Evolutionary conservation across 2,329 filamentous ascomycete species (phyloP), one percentile per base, ranked within the genome.

Genomic region (Fusarium mexicanum): DNA sequence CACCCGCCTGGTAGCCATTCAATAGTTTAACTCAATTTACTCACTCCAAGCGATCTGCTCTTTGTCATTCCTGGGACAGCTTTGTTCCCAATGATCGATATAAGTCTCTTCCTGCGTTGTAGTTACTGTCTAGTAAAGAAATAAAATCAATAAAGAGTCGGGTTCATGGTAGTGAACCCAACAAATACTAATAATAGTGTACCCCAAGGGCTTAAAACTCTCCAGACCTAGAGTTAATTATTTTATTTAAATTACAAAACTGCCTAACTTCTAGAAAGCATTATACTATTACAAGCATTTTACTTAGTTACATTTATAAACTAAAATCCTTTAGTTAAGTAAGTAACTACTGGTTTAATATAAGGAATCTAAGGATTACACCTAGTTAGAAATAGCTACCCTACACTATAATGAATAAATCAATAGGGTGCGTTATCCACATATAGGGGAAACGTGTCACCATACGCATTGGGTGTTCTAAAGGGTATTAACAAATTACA

Each of bases 21-120:
- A 31, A 54, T 71, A 57, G 47, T 55, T 20, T 3, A 62, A 62
- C 54, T 61, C 9, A 57, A 58, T 53, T 20, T 38, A 47, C 29
- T 54, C 17, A 18, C 13, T 41, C 38, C 3, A 22, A n/a, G 17
- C 24, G 50, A 5, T 17, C 8, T 33, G 2, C 20, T 20, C 2
- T n/a, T 31, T 24, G 20, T 22, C 17, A 57, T 35, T 40, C 44
- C 33, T 29, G 2, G 20, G 12, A n/a, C 5, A 17, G 12, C 38
- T 24, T 24, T 40, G 16, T 22, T 8, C 47, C 8, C 1, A 9
- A 12, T 26, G 1, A 16, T 31, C 2, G 8, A 17, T 29, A 26
- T 4, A n/a, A 5, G 29, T 2, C 12, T 47, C 5, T 22, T 10
- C 4, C 9, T 26, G 5, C 20, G 13, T 13, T 40, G 11, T 17